These are phyloP conservation scores for Mercurialis annua DNA, from an alignment of 345 rosid species.

Conservation along the genomic window DNA sequence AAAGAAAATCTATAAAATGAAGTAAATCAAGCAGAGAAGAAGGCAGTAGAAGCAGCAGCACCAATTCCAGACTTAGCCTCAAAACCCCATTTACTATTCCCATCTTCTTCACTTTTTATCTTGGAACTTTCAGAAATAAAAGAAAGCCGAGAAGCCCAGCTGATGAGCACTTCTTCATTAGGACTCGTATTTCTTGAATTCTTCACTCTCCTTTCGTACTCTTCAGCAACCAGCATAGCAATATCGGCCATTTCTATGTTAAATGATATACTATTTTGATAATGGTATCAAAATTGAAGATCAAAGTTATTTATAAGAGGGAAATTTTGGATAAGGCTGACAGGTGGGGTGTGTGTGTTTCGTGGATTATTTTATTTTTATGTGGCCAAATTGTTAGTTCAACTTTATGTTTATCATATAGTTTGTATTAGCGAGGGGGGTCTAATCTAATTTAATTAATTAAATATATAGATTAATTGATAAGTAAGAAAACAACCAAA, in stretches of 20 bases:
- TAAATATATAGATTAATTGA: no score
- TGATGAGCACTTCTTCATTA: conserved; percentile 1
- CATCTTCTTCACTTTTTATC: conserved; percentile 4
- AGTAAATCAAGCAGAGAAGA: conserved; percentile 40
- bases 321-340: conserved; percentile 31
- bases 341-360: neutral
- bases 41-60: conserved; percentile 42
- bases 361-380: no score
- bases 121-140: conserved; percentile 13
- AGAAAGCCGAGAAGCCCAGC: conserved; percentile 7
- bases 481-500: no score
- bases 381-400: no score
- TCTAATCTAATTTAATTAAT: no score
- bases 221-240: conserved; percentile 61
- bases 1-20: neutral
- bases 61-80: conserved; percentile 39
- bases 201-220: conserved; percentile 51
- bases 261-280: neutral
- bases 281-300: neutral
- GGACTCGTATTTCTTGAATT: conserved; percentile 14
- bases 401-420: no score
- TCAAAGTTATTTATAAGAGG: neutral
- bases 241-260: conserved; percentile 47
- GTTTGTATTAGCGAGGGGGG: no score
- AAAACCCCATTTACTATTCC: conserved; percentile 18